Base-by-base conservation (phyloP, 2,329 filamentous ascomycete genomes). In the Magnaporthales sp. region DNA sequence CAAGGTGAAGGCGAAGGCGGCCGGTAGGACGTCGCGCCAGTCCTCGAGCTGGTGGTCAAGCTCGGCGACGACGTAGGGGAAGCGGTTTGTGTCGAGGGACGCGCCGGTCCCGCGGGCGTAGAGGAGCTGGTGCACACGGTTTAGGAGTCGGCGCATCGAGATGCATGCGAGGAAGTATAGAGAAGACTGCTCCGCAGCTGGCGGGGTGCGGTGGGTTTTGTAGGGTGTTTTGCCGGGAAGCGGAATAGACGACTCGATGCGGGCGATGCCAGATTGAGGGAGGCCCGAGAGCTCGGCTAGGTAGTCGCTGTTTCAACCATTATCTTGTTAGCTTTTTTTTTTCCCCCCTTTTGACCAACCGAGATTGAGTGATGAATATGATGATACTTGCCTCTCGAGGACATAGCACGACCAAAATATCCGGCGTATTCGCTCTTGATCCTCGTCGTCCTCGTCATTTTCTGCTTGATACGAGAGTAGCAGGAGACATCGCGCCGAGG, bases 401-500 rank as follows among this genome's bases (percentile, higher is more conserved):
- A 85, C 82, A 66, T 84, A 84, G 67, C 82, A 84, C 0, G 83
- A 80, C 82, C 82, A 85, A 68, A 84, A 85, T 65, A 84, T 83
- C 1, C 83, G 75, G 15, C 80, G 74, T 0, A 83, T 78, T 2
- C 82, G 80, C 69, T 84, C 82, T 51, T 78, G 74, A 3, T 81
- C 79, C 31, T 76, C 75, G 22, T 58, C 13, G 51, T 58, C 31
- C n/a, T 58, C 64, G 9, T 27, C 62, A 9, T 73, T 74, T 3
- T 69, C 72, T 0, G 74, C 72, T 1, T 76, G 75, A 62, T 83
- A 83, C 0, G 81, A 80, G 2, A 84, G 70, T 0, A 84, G 75
- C 1, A 84, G 72, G 1, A 83, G 78, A 66, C 82, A 84, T 69
- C 83, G 82, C 0, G 81, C 77, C 0, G 83, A 81, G 0, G 81